phyloP scores from a whole-genome alignment of 2,329 filamentous ascomycete species.

The Microcera coccophila region DNA sequence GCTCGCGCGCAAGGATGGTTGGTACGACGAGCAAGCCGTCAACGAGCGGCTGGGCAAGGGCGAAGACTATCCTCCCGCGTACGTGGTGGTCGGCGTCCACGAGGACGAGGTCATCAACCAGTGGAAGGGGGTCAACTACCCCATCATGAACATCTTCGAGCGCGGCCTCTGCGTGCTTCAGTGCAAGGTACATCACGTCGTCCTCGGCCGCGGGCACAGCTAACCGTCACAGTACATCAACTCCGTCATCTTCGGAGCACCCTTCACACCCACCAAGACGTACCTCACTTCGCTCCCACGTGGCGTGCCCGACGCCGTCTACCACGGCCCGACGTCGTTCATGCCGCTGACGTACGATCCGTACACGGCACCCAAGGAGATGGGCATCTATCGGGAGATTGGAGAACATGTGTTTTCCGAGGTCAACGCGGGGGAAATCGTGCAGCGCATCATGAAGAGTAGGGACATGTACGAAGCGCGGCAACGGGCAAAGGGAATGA shows the following conservation, averaged over 20 bases:
- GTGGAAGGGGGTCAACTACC: constrained; percentile 97
- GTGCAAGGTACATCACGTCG: constrained; percentile 64
- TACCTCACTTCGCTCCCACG: constrained; percentile 75
- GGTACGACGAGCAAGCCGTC: constrained; percentile 65
- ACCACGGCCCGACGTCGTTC: constrained; percentile 93
- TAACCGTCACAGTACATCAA: constrained; percentile 66
- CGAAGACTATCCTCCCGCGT: constrained; percentile 75
- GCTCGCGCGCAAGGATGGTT: constrained; percentile 63
- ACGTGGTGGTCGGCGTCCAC: constrained; percentile 89
- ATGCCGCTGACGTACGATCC: constrained; percentile 77
- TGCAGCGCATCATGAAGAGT: constrained; percentile 83
- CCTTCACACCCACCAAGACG: constrained; percentile 74
- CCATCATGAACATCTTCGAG: constrained; percentile 99
- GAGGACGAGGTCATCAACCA: constrained; percentile 92
- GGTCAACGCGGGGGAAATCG: constrained; percentile 90
- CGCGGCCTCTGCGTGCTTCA: constrained; percentile 92
- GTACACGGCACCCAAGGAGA: constrained; percentile 72
- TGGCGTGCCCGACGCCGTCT: constrained; percentile 73
- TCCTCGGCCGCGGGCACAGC: neutral
- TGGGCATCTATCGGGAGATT: constrained; percentile 82
- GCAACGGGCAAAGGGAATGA: constrained; percentile 85
- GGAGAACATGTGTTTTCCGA: constrained; percentile 73
- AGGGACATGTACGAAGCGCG: constrained; percentile 85
- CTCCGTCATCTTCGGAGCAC: constrained; percentile 83
- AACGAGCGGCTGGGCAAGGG: constrained; percentile 62